Conservation (phyloP, 192 early-diverging fungal genomes). For the Spizellomyces punctatus region DNA sequence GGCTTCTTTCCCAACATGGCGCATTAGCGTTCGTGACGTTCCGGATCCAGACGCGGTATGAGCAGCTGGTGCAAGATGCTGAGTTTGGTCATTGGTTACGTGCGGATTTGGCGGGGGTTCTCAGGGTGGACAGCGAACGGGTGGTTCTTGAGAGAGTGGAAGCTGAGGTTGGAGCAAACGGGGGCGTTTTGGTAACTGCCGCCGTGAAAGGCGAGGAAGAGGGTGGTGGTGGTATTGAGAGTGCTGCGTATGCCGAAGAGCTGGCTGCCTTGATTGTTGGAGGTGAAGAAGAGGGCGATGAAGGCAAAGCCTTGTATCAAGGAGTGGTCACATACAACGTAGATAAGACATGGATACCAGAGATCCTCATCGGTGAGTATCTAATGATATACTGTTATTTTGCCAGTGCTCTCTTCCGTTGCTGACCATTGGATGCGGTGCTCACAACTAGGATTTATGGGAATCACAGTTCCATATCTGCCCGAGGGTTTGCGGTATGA, state of each 20-base stretch:
- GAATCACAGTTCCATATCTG: conserved; percentile 40
- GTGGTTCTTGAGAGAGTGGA: conserved; percentile 34
- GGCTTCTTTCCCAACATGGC: conserved; percentile 19
- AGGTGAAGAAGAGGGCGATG: not conserved
- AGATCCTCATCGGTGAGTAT: conserved; percentile 39
- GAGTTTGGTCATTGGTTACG: conserved; percentile 27
- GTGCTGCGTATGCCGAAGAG: conserved; percentile 45
- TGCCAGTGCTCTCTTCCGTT: not conserved
- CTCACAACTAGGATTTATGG: conserved; percentile 32
- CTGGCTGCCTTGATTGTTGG: conserved; percentile 31
- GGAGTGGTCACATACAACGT: conserved; percentile 30
- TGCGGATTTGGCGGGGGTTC: conserved; percentile 12
- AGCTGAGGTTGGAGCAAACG: not conserved
- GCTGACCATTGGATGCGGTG: not conserved
- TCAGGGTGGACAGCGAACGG: conserved; percentile 3
- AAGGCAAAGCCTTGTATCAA: conserved; percentile 10
- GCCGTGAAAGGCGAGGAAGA: conserved; percentile 22
- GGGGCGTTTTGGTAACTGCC: conserved; percentile 26
- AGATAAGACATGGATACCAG: conserved; percentile 36
- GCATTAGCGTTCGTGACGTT: conserved; percentile 24
- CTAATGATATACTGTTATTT: not conserved
- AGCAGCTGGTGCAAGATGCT: conserved; percentile 15
- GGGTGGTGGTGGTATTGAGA: conserved; percentile 15
- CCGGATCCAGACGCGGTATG: conserved; percentile 20
- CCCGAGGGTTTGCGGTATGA: conserved; percentile 36